Evolutionary conservation across 495 filamentous ascomycete species (phyloP).

Genomic region (Evernia prunastri): DNA sequence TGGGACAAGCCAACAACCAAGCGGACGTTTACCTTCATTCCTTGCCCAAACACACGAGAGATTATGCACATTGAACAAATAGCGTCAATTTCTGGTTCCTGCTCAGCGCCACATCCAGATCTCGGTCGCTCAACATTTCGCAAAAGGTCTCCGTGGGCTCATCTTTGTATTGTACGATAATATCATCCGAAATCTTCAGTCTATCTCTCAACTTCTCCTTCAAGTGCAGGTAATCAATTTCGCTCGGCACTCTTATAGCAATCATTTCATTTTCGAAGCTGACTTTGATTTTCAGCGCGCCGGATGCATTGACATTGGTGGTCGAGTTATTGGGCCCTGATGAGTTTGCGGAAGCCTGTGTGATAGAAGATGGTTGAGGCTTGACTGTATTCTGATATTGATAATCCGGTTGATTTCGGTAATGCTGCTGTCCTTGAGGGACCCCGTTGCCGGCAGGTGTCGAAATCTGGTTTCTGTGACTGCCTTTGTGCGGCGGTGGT

Average conservation of each 20-base stretch:
- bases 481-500: conserved; percentile 44
- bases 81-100: conserved; percentile 83
- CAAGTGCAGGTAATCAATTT: conserved; percentile 71
- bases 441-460: conserved; percentile 37
- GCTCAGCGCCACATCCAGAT: conserved; percentile 71
- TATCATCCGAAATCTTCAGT: conserved; percentile 64
- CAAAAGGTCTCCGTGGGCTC: conserved; percentile 64
- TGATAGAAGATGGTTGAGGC: conserved; percentile 67
- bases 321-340: conserved; percentile 36
- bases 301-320: conserved; percentile 27
- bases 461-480: conserved; percentile 49
- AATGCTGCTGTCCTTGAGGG: conserved; percentile 29
- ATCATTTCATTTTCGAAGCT: conserved; percentile 87
- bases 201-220: conserved; percentile 75
- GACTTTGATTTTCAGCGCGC: conserved; percentile 84
- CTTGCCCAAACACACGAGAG: background rate
- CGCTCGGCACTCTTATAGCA: conserved; percentile 76
- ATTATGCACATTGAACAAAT: conserved; percentile 56
- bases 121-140: conserved; percentile 67
- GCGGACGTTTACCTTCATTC: background rate
- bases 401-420: conserved; percentile 37
- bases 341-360: conserved; percentile 51
- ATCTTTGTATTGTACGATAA: conserved; percentile 79
- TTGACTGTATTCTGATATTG: conserved; percentile 45
- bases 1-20: background rate